A percentile compares a stretch with the other conserved stretches of the same genome.
These are phyloP conservation scores for Leishmania gerbilli DNA, from an alignment of 208 protist genomes.

Conservation along the genomic window DNA sequence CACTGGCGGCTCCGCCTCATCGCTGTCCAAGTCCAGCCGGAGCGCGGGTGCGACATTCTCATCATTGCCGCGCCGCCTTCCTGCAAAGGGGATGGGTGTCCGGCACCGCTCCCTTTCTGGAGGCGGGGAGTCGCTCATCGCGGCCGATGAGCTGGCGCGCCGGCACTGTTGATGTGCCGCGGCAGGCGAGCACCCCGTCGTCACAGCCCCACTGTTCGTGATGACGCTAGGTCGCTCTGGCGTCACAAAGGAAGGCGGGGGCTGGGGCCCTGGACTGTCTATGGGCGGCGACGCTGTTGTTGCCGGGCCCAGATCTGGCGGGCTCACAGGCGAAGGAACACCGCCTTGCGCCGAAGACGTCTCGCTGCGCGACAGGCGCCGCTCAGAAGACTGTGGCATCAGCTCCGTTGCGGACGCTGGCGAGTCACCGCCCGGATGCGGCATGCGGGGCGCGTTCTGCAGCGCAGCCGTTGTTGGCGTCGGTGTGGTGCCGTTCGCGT, in stretches of 20 bases:
- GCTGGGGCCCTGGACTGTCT: conserved; percentile 2
- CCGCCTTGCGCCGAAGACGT: neutral
- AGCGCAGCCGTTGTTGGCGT: neutral
- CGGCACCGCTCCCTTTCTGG: neutral
- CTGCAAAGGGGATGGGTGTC: conserved; percentile 11
- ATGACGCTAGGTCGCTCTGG: conserved; percentile 13
- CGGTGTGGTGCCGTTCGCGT: neutral
- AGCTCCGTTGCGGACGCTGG: neutral
- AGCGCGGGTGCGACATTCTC: conserved; percentile 3
- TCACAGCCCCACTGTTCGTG: neutral
- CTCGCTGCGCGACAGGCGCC: conserved; percentile 11
- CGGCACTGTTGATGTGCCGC: conserved; percentile 9
- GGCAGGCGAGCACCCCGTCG: conserved; percentile 9
- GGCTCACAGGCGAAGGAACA: neutral
- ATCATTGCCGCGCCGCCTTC: neutral
- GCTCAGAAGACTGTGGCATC: neutral
- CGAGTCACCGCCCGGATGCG: neutral
- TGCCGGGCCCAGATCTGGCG: neutral
- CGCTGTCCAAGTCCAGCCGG: conserved; percentile 11
- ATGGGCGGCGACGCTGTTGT: neutral
- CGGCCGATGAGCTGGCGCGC: conserved; percentile 21
- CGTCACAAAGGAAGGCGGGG: conserved; percentile 2
- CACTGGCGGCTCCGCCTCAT: conserved; percentile 4
- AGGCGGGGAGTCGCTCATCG: conserved; percentile 15
- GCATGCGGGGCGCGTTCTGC: neutral